These are phyloP conservation scores for Colletotrichum endophyticum DNA, from an alignment of 2,329 filamentous ascomycete genomes.

Conservation along the genomic window DNA sequence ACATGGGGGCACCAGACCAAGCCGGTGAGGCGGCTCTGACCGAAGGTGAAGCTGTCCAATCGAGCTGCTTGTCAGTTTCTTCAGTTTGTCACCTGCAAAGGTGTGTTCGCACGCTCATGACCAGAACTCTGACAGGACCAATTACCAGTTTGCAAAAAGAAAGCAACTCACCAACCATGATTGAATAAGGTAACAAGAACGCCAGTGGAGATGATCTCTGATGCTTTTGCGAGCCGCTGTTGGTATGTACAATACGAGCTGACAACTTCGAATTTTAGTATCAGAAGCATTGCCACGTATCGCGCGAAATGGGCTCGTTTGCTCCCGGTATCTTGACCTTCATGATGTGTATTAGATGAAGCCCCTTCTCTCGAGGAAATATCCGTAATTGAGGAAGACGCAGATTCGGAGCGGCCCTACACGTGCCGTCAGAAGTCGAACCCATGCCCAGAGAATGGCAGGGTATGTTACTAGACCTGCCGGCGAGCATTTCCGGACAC, in stretches of 20 bases:
- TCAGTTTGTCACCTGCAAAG: not conserved
- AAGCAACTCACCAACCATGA: not conserved
- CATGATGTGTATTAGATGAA: not conserved
- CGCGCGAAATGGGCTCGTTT: not conserved
- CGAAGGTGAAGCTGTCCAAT: not conserved
- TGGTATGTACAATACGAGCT: not conserved
- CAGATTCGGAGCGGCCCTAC: not conserved
- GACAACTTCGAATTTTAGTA: not conserved
- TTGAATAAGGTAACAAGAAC: not conserved
- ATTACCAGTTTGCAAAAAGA: not conserved
- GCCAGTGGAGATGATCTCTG: not conserved
- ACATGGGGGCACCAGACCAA: not conserved
- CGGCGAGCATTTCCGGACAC: not conserved
- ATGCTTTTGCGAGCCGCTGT: not conserved
- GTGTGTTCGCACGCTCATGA: not conserved
- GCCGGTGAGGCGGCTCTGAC: slow-evolving; percentile 1
- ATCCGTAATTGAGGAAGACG: not conserved
- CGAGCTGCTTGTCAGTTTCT: not conserved
- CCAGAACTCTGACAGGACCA: not conserved
- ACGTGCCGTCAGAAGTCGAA: not conserved
- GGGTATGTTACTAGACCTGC: not conserved
- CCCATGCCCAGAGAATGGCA: not conserved
- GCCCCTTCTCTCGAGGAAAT: not conserved
- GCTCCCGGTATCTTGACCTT: not conserved
- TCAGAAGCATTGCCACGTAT: not conserved